phyloP scores from a whole-genome alignment of 2,329 filamentous ascomycete genomes.

The Apiospora sp. region DNA sequence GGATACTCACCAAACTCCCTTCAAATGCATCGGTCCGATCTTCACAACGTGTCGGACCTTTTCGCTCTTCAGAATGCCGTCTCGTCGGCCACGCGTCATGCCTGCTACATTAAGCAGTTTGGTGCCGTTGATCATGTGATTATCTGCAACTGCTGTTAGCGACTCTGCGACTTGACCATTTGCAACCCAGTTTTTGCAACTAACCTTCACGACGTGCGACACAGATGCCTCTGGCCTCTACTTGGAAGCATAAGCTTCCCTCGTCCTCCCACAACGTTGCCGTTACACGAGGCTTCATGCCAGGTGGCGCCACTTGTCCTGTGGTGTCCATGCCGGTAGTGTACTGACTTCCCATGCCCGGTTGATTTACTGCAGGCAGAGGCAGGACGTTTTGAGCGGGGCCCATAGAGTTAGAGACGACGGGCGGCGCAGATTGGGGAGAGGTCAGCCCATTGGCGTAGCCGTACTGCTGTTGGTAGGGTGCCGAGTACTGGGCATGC shows the following conservation, averaged over 20 bases:
- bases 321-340: constrained; percentile 71
- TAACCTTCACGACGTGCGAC: constrained; percentile 91
- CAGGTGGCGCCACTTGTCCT: constrained; percentile 90
- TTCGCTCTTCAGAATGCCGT: constrained; percentile 97
- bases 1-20: constrained; percentile 86
- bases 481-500: constrained; percentile 72
- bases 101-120: constrained; percentile 96
- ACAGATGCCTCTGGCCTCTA: constrained; percentile 94
- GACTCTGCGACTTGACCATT: constrained; percentile 23
- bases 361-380: constrained; percentile 67
- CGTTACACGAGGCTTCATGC: constrained; percentile 95
- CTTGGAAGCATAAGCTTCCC: constrained; percentile 96
- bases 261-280: constrained; percentile 99
- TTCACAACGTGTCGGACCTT: constrained; percentile 97
- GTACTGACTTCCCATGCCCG: constrained; percentile 65
- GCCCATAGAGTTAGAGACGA: constrained; percentile 75
- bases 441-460: constrained; percentile 83
- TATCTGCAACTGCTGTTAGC: constrained; percentile 19
- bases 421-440: constrained; percentile 73
- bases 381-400: constrained; percentile 70
- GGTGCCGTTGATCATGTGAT: constrained; percentile 99
- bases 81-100: constrained; percentile 94
- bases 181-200: constrained; percentile 28
- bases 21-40: constrained; percentile 98
- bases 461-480: constrained; percentile 72